A percentile compares a stretch with the other conserved stretches of the same genome.
These are phyloP conservation scores for Malassezia brasiliensis DNA, from an alignment of 1,284 basidiomycete genomes.

Conservation along the genomic window DNA sequence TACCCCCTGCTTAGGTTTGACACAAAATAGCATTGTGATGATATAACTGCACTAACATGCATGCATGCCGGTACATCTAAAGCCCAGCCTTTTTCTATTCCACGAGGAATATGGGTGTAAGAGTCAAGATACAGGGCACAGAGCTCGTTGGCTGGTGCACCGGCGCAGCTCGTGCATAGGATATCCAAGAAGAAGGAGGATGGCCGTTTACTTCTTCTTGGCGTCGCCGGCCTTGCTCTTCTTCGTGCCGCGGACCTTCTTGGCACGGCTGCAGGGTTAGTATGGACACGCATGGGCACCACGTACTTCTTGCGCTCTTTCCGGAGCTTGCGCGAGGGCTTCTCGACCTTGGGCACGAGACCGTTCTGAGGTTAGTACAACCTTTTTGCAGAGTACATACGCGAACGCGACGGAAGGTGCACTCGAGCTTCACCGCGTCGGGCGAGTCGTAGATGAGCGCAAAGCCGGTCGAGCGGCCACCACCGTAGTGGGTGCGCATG, in stretches of 20 bases:
- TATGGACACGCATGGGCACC: background rate
- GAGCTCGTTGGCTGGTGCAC: constrained; percentile 4
- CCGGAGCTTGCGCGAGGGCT: constrained; percentile 90
- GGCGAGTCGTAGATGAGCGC: constrained; percentile 96
- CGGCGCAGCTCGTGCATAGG: background rate
- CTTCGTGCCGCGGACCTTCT: constrained; percentile 71
- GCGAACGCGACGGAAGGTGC: constrained; percentile 85
- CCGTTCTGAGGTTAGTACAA: constrained; percentile 58
- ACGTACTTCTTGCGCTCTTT: constrained; percentile 90
- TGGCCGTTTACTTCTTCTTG: constrained; percentile 39
- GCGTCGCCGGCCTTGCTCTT: constrained; percentile 37
- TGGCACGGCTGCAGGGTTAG: constrained; percentile 57
- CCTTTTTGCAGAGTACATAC: constrained; percentile 55
- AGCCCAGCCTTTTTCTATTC: constrained; percentile 16
- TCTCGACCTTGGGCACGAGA: constrained; percentile 71
- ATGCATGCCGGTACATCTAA: constrained; percentile 4
- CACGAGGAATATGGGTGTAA: constrained; percentile 6
- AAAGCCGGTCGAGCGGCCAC: constrained; percentile 89
- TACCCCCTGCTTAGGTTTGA: background rate
- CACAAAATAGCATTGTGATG: constrained; percentile 10
- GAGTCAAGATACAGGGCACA: constrained; percentile 8
- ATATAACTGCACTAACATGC: constrained; percentile 9
- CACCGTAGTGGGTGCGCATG: constrained; percentile 85
- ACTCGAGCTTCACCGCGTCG: constrained; percentile 84
- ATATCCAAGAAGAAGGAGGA: background rate